Conservation (phyloP, 371 early-diverging fungal species). For the Mucor lusitanicus region DNA sequence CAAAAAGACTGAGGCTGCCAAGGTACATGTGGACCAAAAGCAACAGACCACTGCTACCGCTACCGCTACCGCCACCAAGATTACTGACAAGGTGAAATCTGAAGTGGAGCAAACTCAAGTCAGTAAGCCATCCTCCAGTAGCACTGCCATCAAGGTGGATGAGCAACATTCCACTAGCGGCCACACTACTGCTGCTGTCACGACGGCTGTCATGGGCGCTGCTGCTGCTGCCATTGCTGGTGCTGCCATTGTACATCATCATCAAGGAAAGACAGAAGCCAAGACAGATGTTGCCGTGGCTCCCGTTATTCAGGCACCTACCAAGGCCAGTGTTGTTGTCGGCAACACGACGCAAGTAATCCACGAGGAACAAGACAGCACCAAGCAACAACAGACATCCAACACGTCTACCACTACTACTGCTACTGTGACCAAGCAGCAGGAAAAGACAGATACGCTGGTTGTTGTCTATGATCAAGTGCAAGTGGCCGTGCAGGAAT, state of each 20-base stretch:
- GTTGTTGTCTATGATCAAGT: constrained; percentile 20
- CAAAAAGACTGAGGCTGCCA: constrained; percentile 2
- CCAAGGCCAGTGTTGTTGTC: constrained; percentile 16
- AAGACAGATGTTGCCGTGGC: not conserved
- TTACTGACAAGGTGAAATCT: constrained; percentile 1
- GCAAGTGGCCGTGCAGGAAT: constrained; percentile 15
- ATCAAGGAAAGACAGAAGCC: constrained; percentile 13
- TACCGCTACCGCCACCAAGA: too few species aligned
- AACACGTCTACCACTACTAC: not conserved
- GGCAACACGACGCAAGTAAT: constrained; percentile 7
- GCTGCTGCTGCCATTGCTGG: constrained; percentile 26
- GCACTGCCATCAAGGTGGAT: not conserved
- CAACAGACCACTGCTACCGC: not conserved
- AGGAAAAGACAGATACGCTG: constrained; percentile 22
- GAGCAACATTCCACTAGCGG: not conserved
- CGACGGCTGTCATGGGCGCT: constrained; percentile 21
- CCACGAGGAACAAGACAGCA: not conserved
- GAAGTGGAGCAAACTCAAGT: constrained; percentile 21
- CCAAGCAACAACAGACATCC: not conserved
- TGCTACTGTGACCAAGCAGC: not conserved
- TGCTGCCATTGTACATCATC: constrained; percentile 20
- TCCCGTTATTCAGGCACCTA: constrained; percentile 11
- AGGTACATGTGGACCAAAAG: not conserved
- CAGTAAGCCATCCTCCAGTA: not conserved
- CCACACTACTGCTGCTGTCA: not conserved